Evolutionary conservation across 108 stramenopile genomes (phyloP), one percentile per base, ranked within the genome.

Genomic region (Poteriospumella lacustris): DNA sequence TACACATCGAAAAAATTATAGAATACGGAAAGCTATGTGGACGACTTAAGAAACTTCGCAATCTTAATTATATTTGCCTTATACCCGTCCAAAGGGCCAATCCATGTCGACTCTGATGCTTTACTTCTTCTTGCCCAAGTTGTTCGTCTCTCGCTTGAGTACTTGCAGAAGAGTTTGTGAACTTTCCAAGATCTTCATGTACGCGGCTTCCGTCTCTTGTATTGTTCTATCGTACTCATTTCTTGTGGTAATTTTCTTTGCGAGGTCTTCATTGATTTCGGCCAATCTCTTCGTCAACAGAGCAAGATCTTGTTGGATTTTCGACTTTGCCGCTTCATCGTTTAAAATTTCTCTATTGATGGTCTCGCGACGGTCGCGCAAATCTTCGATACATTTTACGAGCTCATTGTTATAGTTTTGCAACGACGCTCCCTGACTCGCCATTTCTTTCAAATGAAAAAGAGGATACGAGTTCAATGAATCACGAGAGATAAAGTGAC

Each of bases 171-270:
- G 78, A 0, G 91, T 92, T 59, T 90, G 89, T 39, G 89, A 89
- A n/a, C 81, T 83, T 80, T 92, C 91, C 42, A 91, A 77, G 39
- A 92, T 92, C 87, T 92, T 92, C 87, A 89, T 90, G 78, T 92
- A 90, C 0, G 90, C 90, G 5, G 89, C 87, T 83, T 90, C 89
- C 28, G 89, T 90, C 81, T 90, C 89, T 81, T 89, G 88, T 52
- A 90, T 89, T 9, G 89, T 90, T 39, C 80, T 80, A 62, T 90
- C 88, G 82, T 88, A 90, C 84, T 90, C 89, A 60, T 89, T 90
- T 29, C 85, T 75, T 2, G 89, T 87, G 56, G 68, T 75, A 33
- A 85, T 81, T 42, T 87, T 87, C 28, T 84, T 58, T 26, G 88
- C 85, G 3, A 90, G 80, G n/a, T 78, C 80, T 76, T 90, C 89